Conservation (phyloP, 2,329 filamentous ascomycete species). For the Fusarium tupiense region DNA sequence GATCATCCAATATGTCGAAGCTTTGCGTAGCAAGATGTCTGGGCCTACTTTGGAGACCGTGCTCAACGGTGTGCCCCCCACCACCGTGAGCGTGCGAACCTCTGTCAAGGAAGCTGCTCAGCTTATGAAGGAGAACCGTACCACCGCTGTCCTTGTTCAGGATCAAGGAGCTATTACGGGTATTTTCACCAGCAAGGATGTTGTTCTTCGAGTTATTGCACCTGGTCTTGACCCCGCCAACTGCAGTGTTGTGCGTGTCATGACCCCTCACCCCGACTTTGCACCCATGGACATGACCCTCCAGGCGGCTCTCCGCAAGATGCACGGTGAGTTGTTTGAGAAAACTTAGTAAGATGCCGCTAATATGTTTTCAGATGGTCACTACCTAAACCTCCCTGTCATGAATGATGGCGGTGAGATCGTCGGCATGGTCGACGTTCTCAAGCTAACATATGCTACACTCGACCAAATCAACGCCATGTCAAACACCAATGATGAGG, state of each 20-base stretch:
- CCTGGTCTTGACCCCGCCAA: constrained; percentile 92
- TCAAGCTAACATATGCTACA: constrained; percentile 97
- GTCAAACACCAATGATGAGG: constrained; percentile 82
- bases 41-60: constrained; percentile 96
- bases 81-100: constrained; percentile 93
- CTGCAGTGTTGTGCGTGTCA: constrained; percentile 97
- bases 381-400: constrained; percentile 97
- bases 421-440: constrained; percentile 98
- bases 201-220: constrained; percentile 96
- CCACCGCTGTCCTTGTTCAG: constrained; percentile 93
- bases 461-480: constrained; percentile 98
- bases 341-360: neutral
- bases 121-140: constrained; percentile 99
- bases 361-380: constrained; percentile 74
- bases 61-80: constrained; percentile 88
- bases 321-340: constrained; percentile 79
- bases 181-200: constrained; percentile 99
- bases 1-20: constrained; percentile 99
- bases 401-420: constrained; percentile 99
- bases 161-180: constrained; percentile 97
- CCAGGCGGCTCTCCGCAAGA: constrained; percentile 96
- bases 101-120: constrained; percentile 95
- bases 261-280: constrained; percentile 99
- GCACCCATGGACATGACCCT: constrained; percentile 99
- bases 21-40: constrained; percentile 95